These are phyloP conservation scores for Lentinula novae-zelandiae DNA, from an alignment of 1,284 basidiomycete species.

Conservation along the genomic window DNA sequence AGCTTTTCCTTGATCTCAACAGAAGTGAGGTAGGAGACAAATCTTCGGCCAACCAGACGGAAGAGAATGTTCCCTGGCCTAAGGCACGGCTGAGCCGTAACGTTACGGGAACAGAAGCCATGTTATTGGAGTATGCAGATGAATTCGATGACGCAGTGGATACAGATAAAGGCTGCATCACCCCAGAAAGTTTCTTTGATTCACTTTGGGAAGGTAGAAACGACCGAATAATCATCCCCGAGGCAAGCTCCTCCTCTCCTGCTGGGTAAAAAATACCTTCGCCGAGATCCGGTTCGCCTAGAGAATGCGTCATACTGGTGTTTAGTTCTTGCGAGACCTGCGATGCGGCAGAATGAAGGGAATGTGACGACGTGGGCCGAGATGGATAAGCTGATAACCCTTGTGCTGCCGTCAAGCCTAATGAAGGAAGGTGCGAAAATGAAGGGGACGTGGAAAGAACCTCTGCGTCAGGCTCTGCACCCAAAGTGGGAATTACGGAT, in stretches of 20 bases:
- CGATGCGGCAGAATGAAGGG: not conserved
- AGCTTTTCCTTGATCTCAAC: constrained; percentile 34
- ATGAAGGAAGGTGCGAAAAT: constrained; percentile 7
- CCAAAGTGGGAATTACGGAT: not conserved
- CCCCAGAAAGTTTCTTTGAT: constrained; percentile 17
- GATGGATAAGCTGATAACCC: constrained; percentile 6
- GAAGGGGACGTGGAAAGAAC: constrained; percentile 11
- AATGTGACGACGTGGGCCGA: constrained; percentile 3
- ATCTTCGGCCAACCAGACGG: constrained; percentile 72
- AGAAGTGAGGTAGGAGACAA: constrained; percentile 40
- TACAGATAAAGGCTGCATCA: constrained; percentile 19
- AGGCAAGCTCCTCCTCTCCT: constrained; percentile 10
- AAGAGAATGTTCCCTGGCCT: constrained; percentile 74
- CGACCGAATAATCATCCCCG: constrained; percentile 19
- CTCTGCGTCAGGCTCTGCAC: constrained; percentile 12
- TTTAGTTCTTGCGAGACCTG: not conserved
- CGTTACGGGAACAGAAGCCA: constrained; percentile 18
- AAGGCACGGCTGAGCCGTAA: constrained; percentile 51
- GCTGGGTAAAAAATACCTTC: constrained; percentile 3
- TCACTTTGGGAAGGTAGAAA: constrained; percentile 21
- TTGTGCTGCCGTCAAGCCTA: not conserved
- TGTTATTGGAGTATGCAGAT: not conserved
- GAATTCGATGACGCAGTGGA: constrained; percentile 4
- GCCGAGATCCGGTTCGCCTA: not conserved
- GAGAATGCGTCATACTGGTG: not conserved